A percentile compares a stretch with the other conserved stretches of the same genome.
phyloP scores from a whole-genome alignment of 78 protist genomes.

The Dictyostelium citrinum region DNA sequence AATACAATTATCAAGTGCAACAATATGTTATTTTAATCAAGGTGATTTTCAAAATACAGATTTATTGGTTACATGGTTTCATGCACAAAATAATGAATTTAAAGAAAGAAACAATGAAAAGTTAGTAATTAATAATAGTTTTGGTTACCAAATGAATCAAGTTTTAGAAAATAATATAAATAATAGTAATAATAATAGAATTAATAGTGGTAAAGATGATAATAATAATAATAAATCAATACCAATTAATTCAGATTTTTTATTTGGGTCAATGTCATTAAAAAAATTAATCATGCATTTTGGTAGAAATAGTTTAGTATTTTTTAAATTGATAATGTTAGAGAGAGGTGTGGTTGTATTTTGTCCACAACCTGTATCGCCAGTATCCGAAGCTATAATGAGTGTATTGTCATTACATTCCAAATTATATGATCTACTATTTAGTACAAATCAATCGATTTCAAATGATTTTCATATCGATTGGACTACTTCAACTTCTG shows the following conservation, averaged over 20 bases:
- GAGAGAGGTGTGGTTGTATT: slow-evolving; percentile 45
- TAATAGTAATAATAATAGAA: neutral
- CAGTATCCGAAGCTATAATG: slow-evolving; percentile 32
- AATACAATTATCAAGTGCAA: slow-evolving; percentile 54
- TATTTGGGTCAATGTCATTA: slow-evolving; percentile 24
- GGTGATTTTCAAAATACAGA: slow-evolving; percentile 61
- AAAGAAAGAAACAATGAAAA: neutral
- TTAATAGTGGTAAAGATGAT: no score
- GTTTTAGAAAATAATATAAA: neutral
- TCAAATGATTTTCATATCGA: neutral
- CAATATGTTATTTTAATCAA: slow-evolving; percentile 60
- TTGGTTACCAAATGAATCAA: neutral
- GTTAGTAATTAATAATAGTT: neutral
- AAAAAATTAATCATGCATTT: slow-evolving; percentile 44
- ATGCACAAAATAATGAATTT: slow-evolving; percentile 28
- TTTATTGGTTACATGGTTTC: slow-evolving; percentile 28
- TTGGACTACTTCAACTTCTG: neutral
- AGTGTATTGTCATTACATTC: slow-evolving; percentile 37
- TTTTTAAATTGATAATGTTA: slow-evolving; percentile 57
- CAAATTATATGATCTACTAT: neutral
- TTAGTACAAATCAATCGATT: neutral
- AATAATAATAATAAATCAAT: neutral
- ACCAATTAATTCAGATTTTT: slow-evolving; percentile 2
- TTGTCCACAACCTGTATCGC: slow-evolving; percentile 52
- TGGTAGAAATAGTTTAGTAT: slow-evolving; percentile 48